Conservation (phyloP, 2,329 filamentous ascomycete genomes). For the Zasmidium cellare region DNA sequence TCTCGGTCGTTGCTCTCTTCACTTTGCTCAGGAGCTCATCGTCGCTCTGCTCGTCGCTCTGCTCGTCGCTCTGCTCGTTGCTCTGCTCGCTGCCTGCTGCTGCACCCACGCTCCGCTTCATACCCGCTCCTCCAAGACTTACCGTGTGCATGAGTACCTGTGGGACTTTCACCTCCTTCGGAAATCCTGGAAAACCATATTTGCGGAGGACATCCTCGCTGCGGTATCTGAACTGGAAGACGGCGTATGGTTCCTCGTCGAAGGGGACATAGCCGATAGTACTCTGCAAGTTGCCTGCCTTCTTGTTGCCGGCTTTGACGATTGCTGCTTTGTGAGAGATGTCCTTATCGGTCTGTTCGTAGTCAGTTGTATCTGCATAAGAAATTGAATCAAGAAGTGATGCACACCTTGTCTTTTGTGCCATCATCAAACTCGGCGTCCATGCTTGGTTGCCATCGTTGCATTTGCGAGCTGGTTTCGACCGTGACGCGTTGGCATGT, state of each 20-base stretch:
- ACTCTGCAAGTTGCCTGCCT: too few species aligned
- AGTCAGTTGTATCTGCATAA: not conserved
- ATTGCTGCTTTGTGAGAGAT: constrained; percentile 6
- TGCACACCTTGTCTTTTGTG: not conserved
- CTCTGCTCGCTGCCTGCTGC: not conserved
- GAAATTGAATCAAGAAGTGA: not conserved
- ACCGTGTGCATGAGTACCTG: not conserved
- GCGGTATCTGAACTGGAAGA: constrained; percentile 20
- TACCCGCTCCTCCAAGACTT: not conserved
- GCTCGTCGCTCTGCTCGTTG: not conserved
- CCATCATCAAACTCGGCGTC: not conserved
- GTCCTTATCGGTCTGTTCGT: constrained; percentile 1
- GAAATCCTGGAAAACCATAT: constrained; percentile 11
- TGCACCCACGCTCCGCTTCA: not conserved
- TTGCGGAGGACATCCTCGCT: constrained; percentile 14
- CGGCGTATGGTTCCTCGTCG: constrained; percentile 6
- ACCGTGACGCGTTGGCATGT: constrained; percentile 10
- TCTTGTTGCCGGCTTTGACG: not conserved
- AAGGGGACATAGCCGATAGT: too few species aligned
- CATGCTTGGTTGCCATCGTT: too few species aligned
- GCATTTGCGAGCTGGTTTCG: not conserved
- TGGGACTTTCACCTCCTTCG: not conserved
- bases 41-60: not conserved
- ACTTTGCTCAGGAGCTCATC: not conserved
- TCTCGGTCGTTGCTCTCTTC: too few species aligned